Evolutionary conservation across 805 yeast genomes (phyloP).

Genomic region (Sugiyamaella mastotermitis): DNA sequence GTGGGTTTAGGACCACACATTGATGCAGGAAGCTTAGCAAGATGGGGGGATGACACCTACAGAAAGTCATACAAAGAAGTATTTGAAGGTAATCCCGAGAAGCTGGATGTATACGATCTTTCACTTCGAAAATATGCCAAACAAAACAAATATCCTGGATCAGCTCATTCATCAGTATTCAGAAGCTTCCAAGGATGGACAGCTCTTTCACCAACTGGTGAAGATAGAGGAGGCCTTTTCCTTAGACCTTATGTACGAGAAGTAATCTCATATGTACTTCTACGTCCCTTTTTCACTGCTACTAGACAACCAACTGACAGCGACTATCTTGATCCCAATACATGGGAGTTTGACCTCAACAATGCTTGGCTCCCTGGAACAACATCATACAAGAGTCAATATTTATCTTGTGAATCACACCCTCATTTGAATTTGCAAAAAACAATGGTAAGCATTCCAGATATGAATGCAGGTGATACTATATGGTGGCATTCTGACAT

Average conservation of each 20-base stretch:
- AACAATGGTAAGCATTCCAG: slow-evolving; percentile 34
- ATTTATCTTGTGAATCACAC: slow-evolving; percentile 26
- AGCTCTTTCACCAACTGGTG: slow-evolving; percentile 32
- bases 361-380: slow-evolving; percentile 37
- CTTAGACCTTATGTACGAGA: slow-evolving; percentile 34
- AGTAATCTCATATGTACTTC: slow-evolving; percentile 35
- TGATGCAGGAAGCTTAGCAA: slow-evolving; percentile 38
- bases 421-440: slow-evolving; percentile 33
- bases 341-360: too few relatives aligned
- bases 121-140: slow-evolving; percentile 32
- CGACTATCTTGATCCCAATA: too few relatives aligned
- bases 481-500: slow-evolving; percentile 42
- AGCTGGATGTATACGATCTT: slow-evolving; percentile 36
- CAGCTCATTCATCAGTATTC: slow-evolving; percentile 32
- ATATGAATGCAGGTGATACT: slow-evolving; percentile 38
- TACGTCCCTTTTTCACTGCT: slow-evolving; percentile 35
- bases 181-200: slow-evolving; percentile 43
- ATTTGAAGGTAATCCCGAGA: slow-evolving; percentile 36
- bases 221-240: slow-evolving; percentile 37
- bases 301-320: too few relatives aligned
- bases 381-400: slow-evolving; percentile 34
- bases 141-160: slow-evolving; percentile 31
- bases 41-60: slow-evolving; percentile 42
- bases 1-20: slow-evolving; percentile 35
- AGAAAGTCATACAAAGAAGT: slow-evolving; percentile 33